phyloP scores from a whole-genome alignment of 1,139 yeast species.

The Pneumocystis wakefieldiae region DNA sequence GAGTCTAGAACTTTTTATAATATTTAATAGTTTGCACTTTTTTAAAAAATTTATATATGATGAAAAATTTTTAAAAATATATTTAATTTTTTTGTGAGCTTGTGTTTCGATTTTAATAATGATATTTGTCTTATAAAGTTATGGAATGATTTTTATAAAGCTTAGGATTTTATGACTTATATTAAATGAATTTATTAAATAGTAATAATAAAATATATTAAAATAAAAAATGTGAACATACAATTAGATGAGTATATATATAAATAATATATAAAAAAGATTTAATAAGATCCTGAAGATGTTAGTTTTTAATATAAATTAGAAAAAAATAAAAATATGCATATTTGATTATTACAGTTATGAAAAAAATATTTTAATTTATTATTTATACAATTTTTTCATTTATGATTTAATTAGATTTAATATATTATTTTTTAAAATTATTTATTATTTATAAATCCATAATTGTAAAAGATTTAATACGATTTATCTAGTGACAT shows the following conservation, averaged over 20 bases:
- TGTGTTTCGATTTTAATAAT: neutral
- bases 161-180: neutral
- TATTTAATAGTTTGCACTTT: too few species aligned
- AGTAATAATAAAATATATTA: neutral
- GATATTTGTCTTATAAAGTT: neutral
- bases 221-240: neutral
- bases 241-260: neutral
- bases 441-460: too few species aligned
- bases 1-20: too few species aligned
- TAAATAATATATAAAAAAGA: neutral
- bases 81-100: too few species aligned
- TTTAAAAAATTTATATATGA: too few species aligned
- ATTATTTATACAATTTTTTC: too few species aligned
- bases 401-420: too few species aligned
- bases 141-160: neutral
- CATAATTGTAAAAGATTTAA: too few species aligned
- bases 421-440: too few species aligned
- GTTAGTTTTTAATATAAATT: neutral
- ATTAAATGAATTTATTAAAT: neutral
- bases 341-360: neutral
- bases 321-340: neutral
- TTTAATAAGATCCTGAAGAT: neutral
- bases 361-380: too few species aligned
- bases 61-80: too few species aligned
- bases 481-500: too few species aligned